Evolutionary conservation across 2,329 filamentous ascomycete genomes (phyloP).

Genomic region (Xylariaceae sp.): DNA sequence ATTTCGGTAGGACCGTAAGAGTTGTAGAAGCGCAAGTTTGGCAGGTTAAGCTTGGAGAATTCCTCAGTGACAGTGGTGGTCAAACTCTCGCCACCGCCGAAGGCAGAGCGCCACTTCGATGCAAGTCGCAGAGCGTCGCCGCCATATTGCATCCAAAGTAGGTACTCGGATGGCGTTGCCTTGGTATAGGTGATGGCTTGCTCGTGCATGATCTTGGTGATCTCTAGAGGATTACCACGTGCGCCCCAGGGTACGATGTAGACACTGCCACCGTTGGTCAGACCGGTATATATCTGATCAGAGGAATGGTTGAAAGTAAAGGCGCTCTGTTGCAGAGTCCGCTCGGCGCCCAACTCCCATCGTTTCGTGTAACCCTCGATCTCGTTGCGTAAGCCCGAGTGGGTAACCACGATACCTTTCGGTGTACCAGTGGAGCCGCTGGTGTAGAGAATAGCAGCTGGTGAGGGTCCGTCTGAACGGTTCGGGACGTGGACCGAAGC

Average conservation of each 20-base stretch:
- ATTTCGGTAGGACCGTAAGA: slow-evolving; percentile 17
- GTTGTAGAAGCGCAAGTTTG: slow-evolving; percentile 14
- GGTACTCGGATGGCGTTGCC: slow-evolving; percentile 38
- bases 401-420: slow-evolving; percentile 32
- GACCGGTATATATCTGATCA: slow-evolving; percentile 23
- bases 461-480: not conserved
- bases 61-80: slow-evolving; percentile 1
- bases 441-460: slow-evolving; percentile 23
- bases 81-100: slow-evolving; percentile 30
- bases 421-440: slow-evolving; percentile 24
- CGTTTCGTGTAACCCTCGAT: slow-evolving; percentile 20
- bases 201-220: slow-evolving; percentile 31
- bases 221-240: slow-evolving; percentile 31
- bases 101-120: slow-evolving; percentile 29
- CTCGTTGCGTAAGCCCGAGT: slow-evolving; percentile 26
- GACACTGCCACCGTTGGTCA: slow-evolving; percentile 33
- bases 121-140: slow-evolving; percentile 5
- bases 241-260: slow-evolving; percentile 29
- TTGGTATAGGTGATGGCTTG: slow-evolving; percentile 33
- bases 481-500: not conserved
- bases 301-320: slow-evolving; percentile 39
- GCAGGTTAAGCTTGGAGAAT: slow-evolving; percentile 11
- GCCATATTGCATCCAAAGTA: slow-evolving; percentile 19
- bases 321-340: slow-evolving; percentile 37
- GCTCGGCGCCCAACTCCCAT: slow-evolving; percentile 19